phyloP scores from a whole-genome alignment of 441 rosid genomes.

The Syzygium syzygioides region DNA sequence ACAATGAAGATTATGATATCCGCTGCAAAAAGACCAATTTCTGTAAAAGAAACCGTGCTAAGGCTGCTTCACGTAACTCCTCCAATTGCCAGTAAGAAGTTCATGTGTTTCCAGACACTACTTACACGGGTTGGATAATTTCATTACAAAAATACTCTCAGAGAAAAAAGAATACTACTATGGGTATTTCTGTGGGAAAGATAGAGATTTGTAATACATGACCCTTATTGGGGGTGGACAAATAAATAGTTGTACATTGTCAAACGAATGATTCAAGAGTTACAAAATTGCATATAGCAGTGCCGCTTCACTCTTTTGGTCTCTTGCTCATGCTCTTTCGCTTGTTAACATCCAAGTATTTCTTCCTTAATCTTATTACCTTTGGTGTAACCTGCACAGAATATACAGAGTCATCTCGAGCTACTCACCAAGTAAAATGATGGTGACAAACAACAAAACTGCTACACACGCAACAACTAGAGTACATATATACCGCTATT shows the following conservation, averaged over 20 bases:
- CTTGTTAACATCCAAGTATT: constrained; percentile 81
- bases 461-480: background rate
- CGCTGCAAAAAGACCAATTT: background rate
- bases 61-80: background rate
- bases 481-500: background rate
- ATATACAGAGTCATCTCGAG: background rate
- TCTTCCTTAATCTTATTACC: constrained; percentile 76
- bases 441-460: background rate
- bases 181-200: background rate
- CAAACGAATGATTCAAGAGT: background rate
- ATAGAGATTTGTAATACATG: background rate
- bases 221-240: background rate
- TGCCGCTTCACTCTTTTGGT: constrained; percentile 46
- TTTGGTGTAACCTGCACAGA: constrained; percentile 86
- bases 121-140: background rate
- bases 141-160: background rate
- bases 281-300: constrained; percentile 13
- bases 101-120: background rate
- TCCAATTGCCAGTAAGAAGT: background rate
- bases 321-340: constrained; percentile 82
- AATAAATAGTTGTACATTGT: background rate
- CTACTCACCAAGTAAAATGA: background rate
- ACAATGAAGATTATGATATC: background rate
- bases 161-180: background rate
- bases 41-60: background rate